Evolutionary conservation across 2,329 filamentous ascomycete genomes (phyloP), one percentile per base, ranked within the genome.

Genomic region (Xylariaceae sp.): DNA sequence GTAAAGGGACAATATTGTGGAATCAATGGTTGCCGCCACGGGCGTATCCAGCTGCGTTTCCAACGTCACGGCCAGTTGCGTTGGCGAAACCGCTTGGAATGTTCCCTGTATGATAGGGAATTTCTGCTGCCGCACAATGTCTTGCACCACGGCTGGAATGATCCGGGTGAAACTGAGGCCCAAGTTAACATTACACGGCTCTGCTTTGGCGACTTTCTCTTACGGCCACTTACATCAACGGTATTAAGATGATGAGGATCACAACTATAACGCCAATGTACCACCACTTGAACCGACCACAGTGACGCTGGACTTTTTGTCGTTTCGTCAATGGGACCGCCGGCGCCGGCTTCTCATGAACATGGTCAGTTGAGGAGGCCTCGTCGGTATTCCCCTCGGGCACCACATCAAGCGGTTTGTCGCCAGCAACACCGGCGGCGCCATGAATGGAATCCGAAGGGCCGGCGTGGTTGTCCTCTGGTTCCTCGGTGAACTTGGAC

Each of bases 141-240:
- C 65, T 61, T 79, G 77, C 1, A 78, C 74, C 37, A 80, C 74
- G n/a, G 74, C 74, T 1, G 78, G 79, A 34, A 81, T 72, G 6
- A 77, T 75, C 15, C 79, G 72, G 17, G 74, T 69, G 69, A 81
- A 81, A 35, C 79, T 80, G 48, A 9, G 23, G 23, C 23, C 15
- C 17, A 1, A 23, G n/a, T 17, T 55, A 66, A 55, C 66, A 55
- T n/a, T 35, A 48, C 4, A 30, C 10, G 9, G 42, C 10, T 8
- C 42, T 23, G n/a, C 54, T 23, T 49, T 10, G 45, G 58, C n/a
- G 1, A n/a, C 17, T 52, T 10, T 0, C 11, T 15, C 49, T n/a
- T 35, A 51, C 37, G 44, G 15, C 34, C 15, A 73, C 77, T 71
- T 70, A 80, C 78, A 80, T 62, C 15, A 80, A 66, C 0, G 78